These are phyloP conservation scores for Larix sibirica DNA, from an alignment of 83 land plant genomes.

Conservation along the genomic window DNA sequence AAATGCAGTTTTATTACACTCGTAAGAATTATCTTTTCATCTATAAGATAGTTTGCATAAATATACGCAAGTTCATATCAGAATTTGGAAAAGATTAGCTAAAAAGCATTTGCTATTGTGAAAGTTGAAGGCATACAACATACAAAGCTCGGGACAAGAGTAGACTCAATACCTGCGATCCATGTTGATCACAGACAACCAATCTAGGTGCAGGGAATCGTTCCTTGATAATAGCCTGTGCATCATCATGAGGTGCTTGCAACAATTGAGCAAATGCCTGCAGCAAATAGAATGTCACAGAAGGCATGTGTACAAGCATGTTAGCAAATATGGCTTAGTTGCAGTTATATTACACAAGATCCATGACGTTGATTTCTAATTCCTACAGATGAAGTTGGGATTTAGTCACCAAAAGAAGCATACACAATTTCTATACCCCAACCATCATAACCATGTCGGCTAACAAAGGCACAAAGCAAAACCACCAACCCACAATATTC, in stretches of 20 bases:
- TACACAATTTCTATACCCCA: neutral
- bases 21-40: neutral
- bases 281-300: no score
- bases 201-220: slow-evolving; percentile 89
- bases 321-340: no score
- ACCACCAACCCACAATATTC: neutral
- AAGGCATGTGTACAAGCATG: no score
- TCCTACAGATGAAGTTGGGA: no score
- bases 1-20: neutral
- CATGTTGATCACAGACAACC: slow-evolving; percentile 93
- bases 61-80: neutral
- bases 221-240: slow-evolving; percentile 62
- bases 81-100: neutral
- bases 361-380: no score
- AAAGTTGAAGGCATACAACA: neutral
- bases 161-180: slow-evolving; percentile 62
- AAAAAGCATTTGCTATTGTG: neutral
- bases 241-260: slow-evolving; percentile 85
- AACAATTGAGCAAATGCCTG: slow-evolving; percentile 76
- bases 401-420: no score
- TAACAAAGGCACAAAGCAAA: neutral
- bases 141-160: neutral
- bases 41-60: neutral
- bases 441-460: slow-evolving; percentile 7
- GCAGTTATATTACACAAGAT: no score